Conservation (phyloP, 2,329 filamentous ascomycete genomes). For the Fusarium newnesense region DNA sequence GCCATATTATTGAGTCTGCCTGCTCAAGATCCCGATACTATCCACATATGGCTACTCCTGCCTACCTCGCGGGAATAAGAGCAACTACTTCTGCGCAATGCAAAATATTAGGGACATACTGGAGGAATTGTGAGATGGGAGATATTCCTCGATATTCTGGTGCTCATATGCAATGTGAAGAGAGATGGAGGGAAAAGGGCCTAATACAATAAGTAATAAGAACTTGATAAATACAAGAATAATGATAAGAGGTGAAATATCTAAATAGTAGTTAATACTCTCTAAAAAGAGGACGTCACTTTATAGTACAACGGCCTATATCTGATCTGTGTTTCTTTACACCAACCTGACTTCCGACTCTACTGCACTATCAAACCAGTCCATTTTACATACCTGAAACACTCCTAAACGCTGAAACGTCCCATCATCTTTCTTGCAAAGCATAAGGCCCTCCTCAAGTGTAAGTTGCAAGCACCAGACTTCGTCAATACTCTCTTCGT, state of each 20-base stretch:
- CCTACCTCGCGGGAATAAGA: constrained; percentile 51
- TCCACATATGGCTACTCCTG: constrained; percentile 52
- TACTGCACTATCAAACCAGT: neutral
- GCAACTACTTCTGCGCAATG: constrained; percentile 48
- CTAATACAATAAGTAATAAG: neutral
- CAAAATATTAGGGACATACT: constrained; percentile 50
- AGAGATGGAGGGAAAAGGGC: constrained; percentile 45
- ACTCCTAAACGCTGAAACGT: constrained; percentile 3
- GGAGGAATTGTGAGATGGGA: constrained; percentile 50
- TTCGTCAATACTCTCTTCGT: neutral
- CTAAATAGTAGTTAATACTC: rapidly evolving
- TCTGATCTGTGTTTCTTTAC: rapidly evolving
- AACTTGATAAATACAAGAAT: neutral
- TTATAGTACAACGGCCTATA: neutral
- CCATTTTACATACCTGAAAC: neutral
- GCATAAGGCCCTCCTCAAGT: neutral
- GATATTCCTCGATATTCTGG: constrained; percentile 51
- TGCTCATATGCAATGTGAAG: constrained; percentile 47
- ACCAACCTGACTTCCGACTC: neutral
- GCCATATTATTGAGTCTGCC: constrained; percentile 47
- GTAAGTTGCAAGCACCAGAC: constrained; percentile 3
- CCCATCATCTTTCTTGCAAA: neutral
- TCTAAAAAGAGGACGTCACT: no score
- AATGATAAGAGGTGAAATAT: rapidly evolving
- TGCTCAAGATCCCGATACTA: constrained; percentile 51